These are phyloP conservation scores for Austropuccinia psidii DNA, from an alignment of 1,284 basidiomycete species.

Conservation along the genomic window DNA sequence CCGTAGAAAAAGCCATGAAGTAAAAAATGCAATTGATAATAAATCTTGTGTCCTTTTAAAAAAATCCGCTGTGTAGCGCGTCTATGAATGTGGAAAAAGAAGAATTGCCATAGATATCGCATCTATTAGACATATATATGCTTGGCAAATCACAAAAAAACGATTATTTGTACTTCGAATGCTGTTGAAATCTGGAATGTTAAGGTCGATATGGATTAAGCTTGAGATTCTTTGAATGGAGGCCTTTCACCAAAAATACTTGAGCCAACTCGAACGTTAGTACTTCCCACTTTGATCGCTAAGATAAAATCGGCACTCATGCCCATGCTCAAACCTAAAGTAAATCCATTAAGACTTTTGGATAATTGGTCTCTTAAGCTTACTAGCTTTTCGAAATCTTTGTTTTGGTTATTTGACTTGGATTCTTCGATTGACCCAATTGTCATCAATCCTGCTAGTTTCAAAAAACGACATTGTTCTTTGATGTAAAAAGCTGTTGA, in stretches of 20 bases:
- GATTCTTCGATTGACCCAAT: slow-evolving; percentile 77
- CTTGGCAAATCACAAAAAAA: too few relatives aligned
- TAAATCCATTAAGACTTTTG: slow-evolving; percentile 50
- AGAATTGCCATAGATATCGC: too few relatives aligned
- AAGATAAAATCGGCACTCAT: slow-evolving; percentile 94
- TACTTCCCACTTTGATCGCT: slow-evolving; percentile 73
- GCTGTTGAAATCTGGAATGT: too few relatives aligned
- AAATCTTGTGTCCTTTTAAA: too few relatives aligned
- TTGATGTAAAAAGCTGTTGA: slow-evolving; percentile 67
- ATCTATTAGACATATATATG: too few relatives aligned
- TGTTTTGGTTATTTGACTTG: slow-evolving; percentile 58
- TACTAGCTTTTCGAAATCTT: slow-evolving; percentile 69
- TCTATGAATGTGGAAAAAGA: too few relatives aligned
- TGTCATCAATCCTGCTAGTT: slow-evolving; percentile 85
- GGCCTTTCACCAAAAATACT: slow-evolving; percentile 68
- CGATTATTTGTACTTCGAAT: too few relatives aligned
- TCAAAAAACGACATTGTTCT: slow-evolving; percentile 63
- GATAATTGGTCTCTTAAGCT: slow-evolving; percentile 58
- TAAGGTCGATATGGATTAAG: too few relatives aligned
- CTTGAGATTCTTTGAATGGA: slow-evolving; percentile 36
- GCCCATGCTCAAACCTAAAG: slow-evolving; percentile 84
- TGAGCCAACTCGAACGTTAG: slow-evolving; percentile 83
- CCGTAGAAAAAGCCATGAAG: too few relatives aligned
- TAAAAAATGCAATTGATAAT: too few relatives aligned
- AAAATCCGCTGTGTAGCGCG: too few relatives aligned